Percentiles rank a stretch among this genome's conserved stretches.
Evolutionary conservation across 441 rosid species (phyloP).

Genomic region (Populus tomentosa): DNA sequence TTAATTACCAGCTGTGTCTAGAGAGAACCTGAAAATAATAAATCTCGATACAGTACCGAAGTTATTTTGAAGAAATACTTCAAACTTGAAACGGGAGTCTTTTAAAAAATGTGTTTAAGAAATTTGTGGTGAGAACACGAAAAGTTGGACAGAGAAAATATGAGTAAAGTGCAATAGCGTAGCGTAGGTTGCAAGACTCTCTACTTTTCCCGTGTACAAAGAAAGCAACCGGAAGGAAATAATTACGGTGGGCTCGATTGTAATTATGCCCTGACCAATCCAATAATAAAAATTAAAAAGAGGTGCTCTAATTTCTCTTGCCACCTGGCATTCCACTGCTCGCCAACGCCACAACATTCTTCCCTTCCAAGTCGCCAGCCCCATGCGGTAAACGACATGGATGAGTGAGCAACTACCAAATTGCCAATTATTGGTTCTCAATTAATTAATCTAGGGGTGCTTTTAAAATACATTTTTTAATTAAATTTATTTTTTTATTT

Average conservation of each 20-base stretch:
- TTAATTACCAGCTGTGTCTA: background rate
- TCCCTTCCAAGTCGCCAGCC: too few relatives aligned
- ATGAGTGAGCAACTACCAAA: too few relatives aligned
- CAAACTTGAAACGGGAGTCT: background rate
- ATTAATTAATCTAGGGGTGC: too few relatives aligned
- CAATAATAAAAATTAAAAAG: background rate
- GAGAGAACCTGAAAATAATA: background rate
- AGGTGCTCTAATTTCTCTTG: background rate
- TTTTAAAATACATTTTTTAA: too few relatives aligned
- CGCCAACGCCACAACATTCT: too few relatives aligned
- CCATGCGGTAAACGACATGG: too few relatives aligned
- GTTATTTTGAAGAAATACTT: background rate
- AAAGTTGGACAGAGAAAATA: background rate
- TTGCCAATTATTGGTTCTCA: too few relatives aligned
- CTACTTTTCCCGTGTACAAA: background rate
- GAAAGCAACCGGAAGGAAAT: background rate
- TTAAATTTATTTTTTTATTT: too few relatives aligned
- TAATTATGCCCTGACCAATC: background rate
- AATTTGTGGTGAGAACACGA: background rate
- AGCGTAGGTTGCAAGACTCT: background rate
- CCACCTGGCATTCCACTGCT: too few relatives aligned
- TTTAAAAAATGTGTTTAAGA: background rate
- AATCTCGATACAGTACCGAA: background rate
- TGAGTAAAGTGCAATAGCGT: background rate
- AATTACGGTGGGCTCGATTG: background rate